These are phyloP conservation scores for Fomitopsis palustris DNA, from an alignment of 1,284 basidiomycete species.

Conservation along the genomic window DNA sequence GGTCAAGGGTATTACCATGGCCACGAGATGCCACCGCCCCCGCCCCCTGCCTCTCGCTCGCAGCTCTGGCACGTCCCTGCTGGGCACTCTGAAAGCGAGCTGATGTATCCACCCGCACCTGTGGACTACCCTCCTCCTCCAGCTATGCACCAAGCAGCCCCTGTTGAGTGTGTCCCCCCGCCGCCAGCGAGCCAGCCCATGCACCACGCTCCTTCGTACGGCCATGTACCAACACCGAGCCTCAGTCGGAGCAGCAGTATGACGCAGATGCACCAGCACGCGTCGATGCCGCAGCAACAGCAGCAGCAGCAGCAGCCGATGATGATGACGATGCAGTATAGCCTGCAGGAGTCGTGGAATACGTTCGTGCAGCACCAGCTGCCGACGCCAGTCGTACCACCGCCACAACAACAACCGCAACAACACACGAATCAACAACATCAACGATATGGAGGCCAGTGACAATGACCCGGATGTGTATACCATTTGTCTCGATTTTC, in stretches of 20 bases:
- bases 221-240: constrained; percentile 8
- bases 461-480: background rate
- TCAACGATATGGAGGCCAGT: background rate
- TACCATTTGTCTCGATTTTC: too few relatives aligned
- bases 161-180: background rate
- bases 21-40: constrained; percentile 4
- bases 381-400: constrained; percentile 11
- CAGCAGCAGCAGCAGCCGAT: constrained; percentile 7
- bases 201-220: background rate
- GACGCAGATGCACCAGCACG: constrained; percentile 8
- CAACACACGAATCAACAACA: background rate
- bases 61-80: constrained; percentile 15
- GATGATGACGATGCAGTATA: constrained; percentile 18
- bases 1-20: background rate
- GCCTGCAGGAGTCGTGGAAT: constrained; percentile 31
- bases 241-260: constrained; percentile 7
- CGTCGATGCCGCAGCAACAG: constrained; percentile 5
- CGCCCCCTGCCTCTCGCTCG: constrained; percentile 3
- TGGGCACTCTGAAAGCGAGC: constrained; percentile 1
- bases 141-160: constrained; percentile 3
- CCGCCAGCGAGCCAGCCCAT: background rate
- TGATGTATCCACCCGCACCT: constrained; percentile 3
- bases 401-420: background rate
- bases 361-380: constrained; percentile 33
- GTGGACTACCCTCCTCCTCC: background rate